Evolutionary conservation across 768 basidiomycete species (phyloP).

Genomic region (Phallus indusiatus): DNA sequence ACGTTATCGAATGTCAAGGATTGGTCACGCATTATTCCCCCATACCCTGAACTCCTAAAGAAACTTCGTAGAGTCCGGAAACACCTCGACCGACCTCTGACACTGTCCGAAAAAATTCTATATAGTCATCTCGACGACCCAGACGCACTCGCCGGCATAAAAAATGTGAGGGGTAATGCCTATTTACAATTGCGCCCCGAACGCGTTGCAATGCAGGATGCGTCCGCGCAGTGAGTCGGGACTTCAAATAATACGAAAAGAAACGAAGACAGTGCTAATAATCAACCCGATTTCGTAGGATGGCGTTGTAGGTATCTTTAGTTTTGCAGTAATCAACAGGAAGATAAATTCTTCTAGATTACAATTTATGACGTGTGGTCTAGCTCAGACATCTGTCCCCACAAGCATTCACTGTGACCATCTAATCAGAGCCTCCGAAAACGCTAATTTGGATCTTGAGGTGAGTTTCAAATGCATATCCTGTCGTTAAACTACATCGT

Average conservation of each 20-base stretch:
- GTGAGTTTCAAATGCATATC: constrained; percentile 25
- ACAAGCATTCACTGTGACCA: constrained; percentile 97
- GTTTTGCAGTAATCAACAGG: background rate
- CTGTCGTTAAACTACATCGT: background rate
- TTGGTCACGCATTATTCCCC: constrained; percentile 73
- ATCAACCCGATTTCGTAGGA: constrained; percentile 9
- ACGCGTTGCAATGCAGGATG: constrained; percentile 97
- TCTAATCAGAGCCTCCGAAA: constrained; percentile 87
- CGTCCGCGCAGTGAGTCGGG: constrained; percentile 69
- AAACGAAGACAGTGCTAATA: no score
- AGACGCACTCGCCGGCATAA: constrained; percentile 51
- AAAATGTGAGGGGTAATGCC: constrained; percentile 70
- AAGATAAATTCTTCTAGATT: constrained; percentile 35
- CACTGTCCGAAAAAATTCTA: constrained; percentile 95
- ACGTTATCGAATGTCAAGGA: constrained; percentile 37
- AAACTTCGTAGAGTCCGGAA: constrained; percentile 63
- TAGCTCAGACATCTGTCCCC: constrained; percentile 74
- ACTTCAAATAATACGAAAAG: background rate
- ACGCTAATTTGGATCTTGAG: constrained; percentile 79
- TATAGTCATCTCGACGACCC: constrained; percentile 87
- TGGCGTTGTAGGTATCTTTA: constrained; percentile 4
- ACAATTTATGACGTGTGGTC: constrained; percentile 97
- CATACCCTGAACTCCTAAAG: constrained; percentile 60
- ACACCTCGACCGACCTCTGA: constrained; percentile 70
- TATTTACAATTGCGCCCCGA: constrained; percentile 89